Evolutionary conservation across 2,329 filamentous ascomycete species (phyloP).

Genomic region (Claviceps digitariae): DNA sequence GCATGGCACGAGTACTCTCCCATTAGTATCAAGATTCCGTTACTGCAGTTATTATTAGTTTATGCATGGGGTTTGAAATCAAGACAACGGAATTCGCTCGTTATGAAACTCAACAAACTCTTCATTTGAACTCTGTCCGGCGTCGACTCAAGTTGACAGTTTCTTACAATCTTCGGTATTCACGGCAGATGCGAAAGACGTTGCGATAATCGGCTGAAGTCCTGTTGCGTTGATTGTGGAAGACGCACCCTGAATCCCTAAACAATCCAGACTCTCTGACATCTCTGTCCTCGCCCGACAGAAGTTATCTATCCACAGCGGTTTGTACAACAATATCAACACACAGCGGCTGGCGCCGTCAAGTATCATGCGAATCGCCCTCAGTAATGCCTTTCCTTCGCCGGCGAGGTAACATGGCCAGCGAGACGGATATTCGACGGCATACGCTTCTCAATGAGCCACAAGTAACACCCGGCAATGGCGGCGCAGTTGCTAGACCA

Average conservation of each 20-base stretch:
- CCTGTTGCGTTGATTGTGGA: neutral
- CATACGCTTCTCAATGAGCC: slow-evolving; percentile 27
- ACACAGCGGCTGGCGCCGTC: slow-evolving; percentile 7
- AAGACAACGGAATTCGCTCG: too few relatives aligned
- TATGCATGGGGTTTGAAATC: too few relatives aligned
- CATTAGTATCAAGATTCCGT: too few relatives aligned
- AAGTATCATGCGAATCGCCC: slow-evolving; percentile 25
- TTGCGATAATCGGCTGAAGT: neutral
- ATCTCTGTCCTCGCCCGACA: neutral
- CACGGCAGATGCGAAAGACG: neutral
- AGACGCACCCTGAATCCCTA: neutral
- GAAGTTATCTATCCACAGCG: neutral
- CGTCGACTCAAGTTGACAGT: neutral
- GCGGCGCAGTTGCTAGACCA: slow-evolving; percentile 4
- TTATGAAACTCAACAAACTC: too few relatives aligned
- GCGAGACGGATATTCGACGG: slow-evolving; percentile 45
- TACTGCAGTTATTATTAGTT: too few relatives aligned
- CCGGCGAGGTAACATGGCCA: slow-evolving; percentile 45
- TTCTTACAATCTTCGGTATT: neutral
- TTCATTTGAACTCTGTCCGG: too few relatives aligned
- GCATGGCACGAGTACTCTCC: too few relatives aligned
- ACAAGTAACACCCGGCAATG: slow-evolving; percentile 16
- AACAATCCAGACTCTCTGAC: neutral
- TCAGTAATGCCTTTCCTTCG: slow-evolving; percentile 46
- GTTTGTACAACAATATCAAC: neutral